Percentiles rank a stretch among this genome's conserved stretches.
phyloP scores from a whole-genome alignment of 139 green algal species.

The Picochlorum sp. region DNA sequence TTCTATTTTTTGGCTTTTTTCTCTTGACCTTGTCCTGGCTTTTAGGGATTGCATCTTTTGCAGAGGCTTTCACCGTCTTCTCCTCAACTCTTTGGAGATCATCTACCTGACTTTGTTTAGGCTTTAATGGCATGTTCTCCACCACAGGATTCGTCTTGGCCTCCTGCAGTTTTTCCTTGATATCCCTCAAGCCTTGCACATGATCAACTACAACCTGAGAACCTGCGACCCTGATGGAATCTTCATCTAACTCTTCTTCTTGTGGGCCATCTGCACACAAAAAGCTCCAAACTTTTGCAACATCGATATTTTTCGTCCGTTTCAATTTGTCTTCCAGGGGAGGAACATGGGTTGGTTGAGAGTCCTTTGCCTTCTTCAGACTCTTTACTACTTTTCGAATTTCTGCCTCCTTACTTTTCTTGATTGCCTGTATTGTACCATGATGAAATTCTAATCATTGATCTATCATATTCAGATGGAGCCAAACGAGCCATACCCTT shows the following conservation, averaged over 20 bases:
- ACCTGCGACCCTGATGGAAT: background rate
- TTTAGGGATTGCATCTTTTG: background rate
- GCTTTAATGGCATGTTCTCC: no score
- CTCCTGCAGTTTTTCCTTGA: background rate
- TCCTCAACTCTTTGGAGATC: background rate
- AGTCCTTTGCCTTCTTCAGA: slow-evolving; percentile 1
- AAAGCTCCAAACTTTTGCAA: background rate
- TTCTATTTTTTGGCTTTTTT: slow-evolving; percentile 35
- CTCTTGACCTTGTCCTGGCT: background rate
- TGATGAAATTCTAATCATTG: background rate
- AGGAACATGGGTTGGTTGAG: background rate
- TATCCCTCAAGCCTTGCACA: background rate
- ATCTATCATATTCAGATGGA: no score
- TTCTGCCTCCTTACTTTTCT: slow-evolving; percentile 9
- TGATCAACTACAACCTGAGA: background rate
- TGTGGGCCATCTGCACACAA: background rate
- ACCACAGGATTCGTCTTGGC: no score
- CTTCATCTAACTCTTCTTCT: no score
- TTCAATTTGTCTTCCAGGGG: background rate
- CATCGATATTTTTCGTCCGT: background rate
- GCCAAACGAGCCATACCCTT: background rate
- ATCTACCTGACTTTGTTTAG: background rate
- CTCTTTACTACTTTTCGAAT: slow-evolving; percentile 3
- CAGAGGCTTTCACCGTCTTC: background rate
- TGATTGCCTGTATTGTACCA: background rate